phyloP scores from a whole-genome alignment of 805 yeast genomes.

The Myxozyma neotropica region DNA sequence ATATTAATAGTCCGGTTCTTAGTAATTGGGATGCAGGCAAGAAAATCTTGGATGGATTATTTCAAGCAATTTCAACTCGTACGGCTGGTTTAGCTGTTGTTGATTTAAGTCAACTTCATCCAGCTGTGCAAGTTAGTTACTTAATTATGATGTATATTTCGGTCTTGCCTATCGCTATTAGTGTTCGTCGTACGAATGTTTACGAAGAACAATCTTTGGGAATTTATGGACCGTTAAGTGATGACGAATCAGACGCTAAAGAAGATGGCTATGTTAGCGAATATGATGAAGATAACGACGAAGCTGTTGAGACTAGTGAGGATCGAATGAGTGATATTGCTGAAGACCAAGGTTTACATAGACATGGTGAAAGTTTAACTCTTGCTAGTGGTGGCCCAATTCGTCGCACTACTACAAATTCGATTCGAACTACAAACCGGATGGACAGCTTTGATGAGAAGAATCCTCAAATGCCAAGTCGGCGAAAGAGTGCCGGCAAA shows the following conservation, averaged over 20 bases:
- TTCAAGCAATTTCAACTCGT: constrained; percentile 89
- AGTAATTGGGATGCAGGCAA: constrained; percentile 63
- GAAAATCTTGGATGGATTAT: constrained; percentile 77
- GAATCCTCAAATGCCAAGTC: neutral
- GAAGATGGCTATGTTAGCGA: constrained; percentile 26
- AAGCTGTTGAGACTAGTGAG: neutral
- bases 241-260: constrained; percentile 34
- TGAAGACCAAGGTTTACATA: neutral
- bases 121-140: constrained; percentile 91
- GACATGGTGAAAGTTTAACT: neutral
- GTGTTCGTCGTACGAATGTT: constrained; percentile 94
- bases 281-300: constrained; percentile 15
- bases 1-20: constrained; percentile 58
- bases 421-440: neutral
- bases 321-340: neutral
- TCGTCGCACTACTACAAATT: neutral
- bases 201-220: constrained; percentile 97
- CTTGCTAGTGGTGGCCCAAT: neutral
- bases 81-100: constrained; percentile 89
- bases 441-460: neutral
- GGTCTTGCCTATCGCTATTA: constrained; percentile 92
- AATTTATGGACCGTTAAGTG: constrained; percentile 52
- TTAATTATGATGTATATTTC: constrained; percentile 98
- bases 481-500: constrained; percentile 3
- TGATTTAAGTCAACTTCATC: constrained; percentile 69